These are phyloP conservation scores for Pseudotsuga menziesii DNA, from an alignment of 75 land plant species.

Conservation along the genomic window DNA sequence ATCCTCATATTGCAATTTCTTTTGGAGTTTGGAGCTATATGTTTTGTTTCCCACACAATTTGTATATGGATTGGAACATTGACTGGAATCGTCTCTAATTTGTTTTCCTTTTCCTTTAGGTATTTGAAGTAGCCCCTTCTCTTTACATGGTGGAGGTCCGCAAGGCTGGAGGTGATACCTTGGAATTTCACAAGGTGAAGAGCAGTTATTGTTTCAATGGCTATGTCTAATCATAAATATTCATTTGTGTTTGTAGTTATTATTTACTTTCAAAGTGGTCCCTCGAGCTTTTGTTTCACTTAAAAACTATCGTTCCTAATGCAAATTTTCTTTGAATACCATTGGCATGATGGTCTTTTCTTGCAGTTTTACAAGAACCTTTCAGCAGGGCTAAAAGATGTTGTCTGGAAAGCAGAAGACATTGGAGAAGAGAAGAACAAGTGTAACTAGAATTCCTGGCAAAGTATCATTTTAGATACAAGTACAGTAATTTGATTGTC, in stretches of 20 bases:
- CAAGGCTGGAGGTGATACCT: conserved; percentile 87
- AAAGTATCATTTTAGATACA: not conserved
- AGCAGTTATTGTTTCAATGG: conserved; percentile 22
- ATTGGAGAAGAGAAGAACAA: conserved; percentile 11
- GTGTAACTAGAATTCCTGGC: not conserved
- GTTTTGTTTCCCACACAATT: not conserved
- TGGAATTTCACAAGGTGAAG: conserved; percentile 80
- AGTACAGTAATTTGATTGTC: not conserved
- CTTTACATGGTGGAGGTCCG: conserved; percentile 91
- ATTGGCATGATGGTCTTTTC: not conserved
- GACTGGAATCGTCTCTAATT: not conserved
- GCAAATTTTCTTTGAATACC: not conserved
- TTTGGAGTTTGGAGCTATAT: not conserved
- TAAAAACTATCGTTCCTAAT: not conserved
- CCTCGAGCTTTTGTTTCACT: not conserved
- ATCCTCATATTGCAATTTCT: not conserved
- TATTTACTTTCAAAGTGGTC: not conserved
- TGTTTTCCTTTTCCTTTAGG: conserved; percentile 26
- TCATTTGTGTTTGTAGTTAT: not conserved
- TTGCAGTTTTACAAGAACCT: conserved; percentile 73
- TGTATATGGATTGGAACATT: not conserved
- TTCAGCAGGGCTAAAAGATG: conserved; percentile 66
- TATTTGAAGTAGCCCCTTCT: conserved; percentile 94
- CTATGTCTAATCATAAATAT: conserved; percentile 19
- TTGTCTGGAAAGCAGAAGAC: conserved; percentile 51